Base-by-base conservation (phyloP, 2,329 filamentous ascomycete species). In the Talaromyces sp. region DNA sequence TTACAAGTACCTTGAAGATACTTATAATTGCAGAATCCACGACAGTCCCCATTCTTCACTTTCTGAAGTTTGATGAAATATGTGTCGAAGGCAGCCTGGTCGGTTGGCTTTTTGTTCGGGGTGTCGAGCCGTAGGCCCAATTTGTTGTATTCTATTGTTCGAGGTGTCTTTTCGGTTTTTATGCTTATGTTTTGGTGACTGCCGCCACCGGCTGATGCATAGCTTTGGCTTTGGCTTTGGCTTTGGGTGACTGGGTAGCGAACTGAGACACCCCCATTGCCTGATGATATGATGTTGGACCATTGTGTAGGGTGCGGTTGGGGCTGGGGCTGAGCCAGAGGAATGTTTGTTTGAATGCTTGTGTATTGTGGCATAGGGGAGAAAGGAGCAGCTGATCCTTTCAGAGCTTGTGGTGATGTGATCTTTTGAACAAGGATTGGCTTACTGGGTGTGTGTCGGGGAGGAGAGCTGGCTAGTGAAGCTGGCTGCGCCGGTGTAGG, bases 11-110 rank as follows among this genome's bases (percentile, higher is more conserved):
- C 52, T 8, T 29, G 32, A 6, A 56, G 32, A 27, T 53, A 58
- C 3, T 27, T 13, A 5, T 40, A 47, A 33, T 58, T 58, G 36
- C 56, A 55, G 42, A 58, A 58, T 2, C 47, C 52, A 4, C 39
- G 14, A 29, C 47, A 22, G 11, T 49, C 16, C 3, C 8, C 11
- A 6, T 14, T 43, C 29, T 49, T 49, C 11, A 50, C 27, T 24
- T 48, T 20, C 17, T 44, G 33, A 13, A 50, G 22, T 20, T 50
- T 48, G 11, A 22, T 7, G 30, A 39, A 20, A 43, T 45, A 47
- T 24, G 35, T 16, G 22, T 55, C 50, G 35, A 32, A 44, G 30
- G 37, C 29, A 22, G 39, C 17, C 29, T 33, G 32, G 37, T 51
- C 33, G 22, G 19, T 4, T 9, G 52, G 39, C 11, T 37, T 22